Percentiles rank a stretch among this genome's conserved stretches.
Evolutionary conservation across 129 eudicot species (phyloP).

Genomic region (Rutidosis leptorrhynchoides): DNA sequence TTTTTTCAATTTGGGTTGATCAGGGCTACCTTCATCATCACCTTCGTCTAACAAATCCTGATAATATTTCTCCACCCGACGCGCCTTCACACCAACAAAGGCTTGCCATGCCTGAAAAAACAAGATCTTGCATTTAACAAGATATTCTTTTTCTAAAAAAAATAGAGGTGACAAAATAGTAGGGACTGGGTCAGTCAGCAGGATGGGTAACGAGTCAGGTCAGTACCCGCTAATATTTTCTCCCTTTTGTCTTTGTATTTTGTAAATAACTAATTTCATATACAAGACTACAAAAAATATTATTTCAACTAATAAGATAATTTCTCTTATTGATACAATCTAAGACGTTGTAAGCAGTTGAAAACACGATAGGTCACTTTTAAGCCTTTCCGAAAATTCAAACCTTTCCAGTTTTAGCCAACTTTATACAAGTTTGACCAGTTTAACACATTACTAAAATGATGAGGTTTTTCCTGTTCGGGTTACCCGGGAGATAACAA

Average conservation of each 20-base stretch:
- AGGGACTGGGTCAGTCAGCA: too few relatives aligned
- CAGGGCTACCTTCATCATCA: slow-evolving; percentile 30
- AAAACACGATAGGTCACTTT: neutral
- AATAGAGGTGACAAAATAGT: slow-evolving; percentile 2
- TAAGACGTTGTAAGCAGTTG: slow-evolving; percentile 1
- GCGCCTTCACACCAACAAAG: slow-evolving; percentile 82
- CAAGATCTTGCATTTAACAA: slow-evolving; percentile 19
- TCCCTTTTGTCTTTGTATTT: too few relatives aligned
- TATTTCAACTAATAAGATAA: too few relatives aligned
- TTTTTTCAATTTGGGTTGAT: neutral
- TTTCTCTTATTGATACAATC: neutral
- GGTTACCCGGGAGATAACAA: too few relatives aligned
- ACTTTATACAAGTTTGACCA: neutral
- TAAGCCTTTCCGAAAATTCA: slow-evolving; percentile 2
- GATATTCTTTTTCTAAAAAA: slow-evolving; percentile 12
- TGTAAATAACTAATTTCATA: neutral
- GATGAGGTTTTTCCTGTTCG: too few relatives aligned
- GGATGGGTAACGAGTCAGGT: slow-evolving; percentile 2
- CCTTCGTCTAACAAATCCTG: slow-evolving; percentile 59
- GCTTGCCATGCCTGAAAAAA: slow-evolving; percentile 92
- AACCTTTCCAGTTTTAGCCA: neutral
- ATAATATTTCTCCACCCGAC: slow-evolving; percentile 83
- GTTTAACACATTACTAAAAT: neutral
- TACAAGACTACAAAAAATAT: neutral
- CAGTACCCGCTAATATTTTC: too few relatives aligned